Evolutionary conservation across 306 rosid genomes (phyloP).

Genomic region (Adenanthera pavonina): DNA sequence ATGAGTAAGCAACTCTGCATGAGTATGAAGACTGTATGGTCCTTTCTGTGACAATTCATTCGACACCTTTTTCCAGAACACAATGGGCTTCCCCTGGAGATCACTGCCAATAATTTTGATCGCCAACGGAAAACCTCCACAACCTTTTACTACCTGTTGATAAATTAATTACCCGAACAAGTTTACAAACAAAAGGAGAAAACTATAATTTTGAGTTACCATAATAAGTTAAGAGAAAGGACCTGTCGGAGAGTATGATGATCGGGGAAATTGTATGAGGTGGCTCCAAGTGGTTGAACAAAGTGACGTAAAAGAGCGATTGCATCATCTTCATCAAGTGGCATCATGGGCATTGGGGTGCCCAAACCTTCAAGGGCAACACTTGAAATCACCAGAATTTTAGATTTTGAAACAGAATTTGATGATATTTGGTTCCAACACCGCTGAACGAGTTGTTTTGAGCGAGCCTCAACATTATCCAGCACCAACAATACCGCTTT

Average conservation of each 20-base stretch:
- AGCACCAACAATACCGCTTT: constrained; percentile 40
- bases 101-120: constrained; percentile 39
- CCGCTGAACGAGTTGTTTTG: constrained; percentile 32
- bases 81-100: constrained; percentile 30
- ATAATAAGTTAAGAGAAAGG: too few relatives aligned
- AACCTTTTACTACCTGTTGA: constrained; percentile 42
- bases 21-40: constrained; percentile 27
- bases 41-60: constrained; percentile 16
- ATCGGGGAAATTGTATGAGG: background rate
- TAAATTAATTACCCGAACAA: background rate
- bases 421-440: constrained; percentile 26
- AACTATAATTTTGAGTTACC: too few relatives aligned
- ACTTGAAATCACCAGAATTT: background rate
- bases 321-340: constrained; percentile 37
- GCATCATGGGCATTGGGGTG: background rate
- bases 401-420: constrained; percentile 23
- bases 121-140: constrained; percentile 46
- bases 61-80: constrained; percentile 35
- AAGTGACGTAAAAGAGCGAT: constrained; percentile 41
- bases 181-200: too few relatives aligned
- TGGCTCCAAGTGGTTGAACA: constrained; percentile 29
- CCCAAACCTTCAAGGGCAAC: constrained; percentile 31
- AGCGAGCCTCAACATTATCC: constrained; percentile 49
- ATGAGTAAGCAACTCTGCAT: constrained; percentile 17
- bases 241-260: background rate